Evolutionary conservation across 2,329 filamentous ascomycete genomes (phyloP), one percentile per base, ranked within the genome.

Genomic region (Sporothrix globosa): DNA sequence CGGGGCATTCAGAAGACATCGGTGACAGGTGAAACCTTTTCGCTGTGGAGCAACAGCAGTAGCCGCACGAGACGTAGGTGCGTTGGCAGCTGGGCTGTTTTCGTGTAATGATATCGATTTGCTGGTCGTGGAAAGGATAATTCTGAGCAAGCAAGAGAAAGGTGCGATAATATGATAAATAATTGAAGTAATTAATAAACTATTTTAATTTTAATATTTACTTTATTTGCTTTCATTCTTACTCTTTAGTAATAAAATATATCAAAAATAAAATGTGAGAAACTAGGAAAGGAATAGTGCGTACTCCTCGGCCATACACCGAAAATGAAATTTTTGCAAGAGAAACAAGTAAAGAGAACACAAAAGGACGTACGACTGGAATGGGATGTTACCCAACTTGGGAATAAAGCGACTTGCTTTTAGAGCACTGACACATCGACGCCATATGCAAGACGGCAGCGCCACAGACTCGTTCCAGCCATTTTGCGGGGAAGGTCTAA

Each of bases 401-500:
- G 48, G 10, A 44, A 14, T 13, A 44, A 44, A 44, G 24, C 19
- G 27, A 30, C 24, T 30, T 17, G 27, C 14, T 54, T 30, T 30
- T 19, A 2, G 21, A 13, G 52, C 52, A 30, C 52, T 4, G 13
- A 46, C n/a, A 34, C 44, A 63, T 63, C 58, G 41, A 63, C 58
- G 41, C n/a, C 58, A 34, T 21, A 44, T 34, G 14, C 21, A 63
- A 63, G 58, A 5, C 39, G 41, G 21, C 27, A 58, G 13, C 14
- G 7, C 54, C 54, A 21, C 52, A 54, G 1, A n/a, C 34, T 34
- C 34, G 19, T 13, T 46, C 41, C 44, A 65, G 61, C 44, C 61
- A 65, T 67, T 67, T 56, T 21, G 65, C 50, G 65, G 65, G 61
- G 65, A 67, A 67, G 65, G 34, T 44, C 50, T 67, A 67, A 67